Base-by-base conservation (phyloP, 495 filamentous ascomycete genomes). In the Talaromyces proteolyticus region DNA sequence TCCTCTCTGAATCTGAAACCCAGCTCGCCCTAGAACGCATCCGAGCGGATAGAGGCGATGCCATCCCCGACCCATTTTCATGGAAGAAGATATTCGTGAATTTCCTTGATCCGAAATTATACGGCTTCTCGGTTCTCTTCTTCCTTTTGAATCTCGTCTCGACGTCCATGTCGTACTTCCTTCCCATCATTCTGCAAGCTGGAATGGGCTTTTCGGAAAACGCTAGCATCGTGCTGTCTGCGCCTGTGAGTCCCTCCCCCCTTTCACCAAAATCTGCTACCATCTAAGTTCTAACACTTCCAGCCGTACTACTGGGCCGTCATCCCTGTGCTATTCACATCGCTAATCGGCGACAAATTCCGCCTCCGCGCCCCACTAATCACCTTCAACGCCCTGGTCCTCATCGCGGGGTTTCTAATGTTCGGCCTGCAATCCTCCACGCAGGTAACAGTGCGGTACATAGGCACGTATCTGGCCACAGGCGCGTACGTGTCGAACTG, bases 401-500 rank as follows among this genome's bases (percentile, higher is more conserved):
- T 89, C n/a, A 83, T 90, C 50, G 68, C 75, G 2, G 86, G 86
- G 3, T 89, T 89, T 61, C 73, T 80, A 51, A 83, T 90, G 75
- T 75, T 91, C 23, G 87, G 87, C 0, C 86, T 90, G 54, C 61
- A 63, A 0, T 41, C 43, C 12, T 74, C 81, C 1, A 65, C 69
- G 3, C 81, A 88, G 53, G 80, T 85, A 24, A 71, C 82, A 0
- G 84, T 86, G 10, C 77, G 87, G 18, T 91, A 89, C 56, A 68
- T 88, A 18, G 87, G 87, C 2, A 84, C 83, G 0, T 90, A 81
- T 59, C 75, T 91, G 2, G 83, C 86, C 0, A 90, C 86, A 0
- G 87, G 87, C 0, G 86, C 87, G 0, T 91, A 90, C 54, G 76
- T 91, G 3, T 81, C 78, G 3, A 91, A 91, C 53, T 91, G 87